Conservation (phyloP, 176 grass and related monocot species). For the Juncus effusus region DNA sequence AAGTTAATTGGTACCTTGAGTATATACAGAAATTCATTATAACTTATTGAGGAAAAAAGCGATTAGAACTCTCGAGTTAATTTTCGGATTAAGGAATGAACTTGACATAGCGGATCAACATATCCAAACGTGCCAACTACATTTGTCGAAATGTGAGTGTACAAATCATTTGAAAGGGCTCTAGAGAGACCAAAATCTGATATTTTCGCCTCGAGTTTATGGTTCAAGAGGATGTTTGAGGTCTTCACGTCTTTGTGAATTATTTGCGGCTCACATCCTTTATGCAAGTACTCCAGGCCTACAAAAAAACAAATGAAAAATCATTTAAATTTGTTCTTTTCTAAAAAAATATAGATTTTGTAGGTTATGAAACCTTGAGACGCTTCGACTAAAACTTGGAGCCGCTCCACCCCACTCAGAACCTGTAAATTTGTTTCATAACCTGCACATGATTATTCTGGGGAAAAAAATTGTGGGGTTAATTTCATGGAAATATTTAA, state of each 20-base stretch:
- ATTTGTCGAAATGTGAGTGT: constrained; percentile 25
- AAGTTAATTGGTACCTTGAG: constrained; percentile 25
- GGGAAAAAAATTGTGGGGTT: no score
- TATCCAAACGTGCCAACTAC: constrained; percentile 41
- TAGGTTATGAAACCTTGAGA: not conserved
- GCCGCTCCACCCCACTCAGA: constrained; percentile 5
- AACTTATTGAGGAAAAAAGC: not conserved
- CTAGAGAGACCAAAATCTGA: constrained; percentile 60
- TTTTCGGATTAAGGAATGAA: no score
- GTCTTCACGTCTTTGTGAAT: constrained; percentile 62
- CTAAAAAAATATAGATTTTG: no score
- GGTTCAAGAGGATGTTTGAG: constrained; percentile 43
- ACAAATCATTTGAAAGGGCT: constrained; percentile 5
- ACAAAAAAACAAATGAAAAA: no score
- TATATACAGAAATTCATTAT: no score
- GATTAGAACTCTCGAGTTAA: not conserved
- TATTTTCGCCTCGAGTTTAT: constrained; percentile 48
- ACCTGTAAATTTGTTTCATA: not conserved
- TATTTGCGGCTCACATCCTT: constrained; percentile 35
- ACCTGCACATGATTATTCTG: not conserved
- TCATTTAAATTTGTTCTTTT: no score
- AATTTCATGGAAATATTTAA: no score
- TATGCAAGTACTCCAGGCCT: constrained; percentile 60
- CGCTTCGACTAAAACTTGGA: not conserved
- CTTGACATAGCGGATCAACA: constrained; percentile 41